phyloP scores from a whole-genome alignment of 306 rosid species.

The Biancaea sappan region DNA sequence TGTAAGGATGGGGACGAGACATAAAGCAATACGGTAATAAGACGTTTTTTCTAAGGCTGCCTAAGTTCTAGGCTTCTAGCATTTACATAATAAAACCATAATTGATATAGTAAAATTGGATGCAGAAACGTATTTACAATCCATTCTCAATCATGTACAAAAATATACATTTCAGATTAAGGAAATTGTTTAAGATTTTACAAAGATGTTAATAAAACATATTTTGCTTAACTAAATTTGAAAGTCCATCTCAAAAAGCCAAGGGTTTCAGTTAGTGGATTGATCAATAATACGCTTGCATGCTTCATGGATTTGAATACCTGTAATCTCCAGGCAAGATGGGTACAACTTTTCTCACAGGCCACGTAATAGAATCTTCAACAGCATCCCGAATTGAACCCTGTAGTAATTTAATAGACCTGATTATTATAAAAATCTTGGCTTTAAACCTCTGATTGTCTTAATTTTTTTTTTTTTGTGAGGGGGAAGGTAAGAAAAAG shows the following conservation, averaged over 20 bases:
- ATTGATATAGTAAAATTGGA: background rate
- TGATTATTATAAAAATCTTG: constrained; percentile 28
- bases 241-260: background rate
- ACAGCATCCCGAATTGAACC: constrained; percentile 84
- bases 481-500: background rate
- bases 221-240: constrained; percentile 6
- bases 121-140: background rate
- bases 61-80: constrained; percentile 21
- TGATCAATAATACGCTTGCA: background rate
- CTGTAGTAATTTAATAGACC: constrained; percentile 50
- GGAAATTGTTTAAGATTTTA: background rate
- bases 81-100: background rate
- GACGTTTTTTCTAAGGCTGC: background rate
- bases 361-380: constrained; percentile 97
- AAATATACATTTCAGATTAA: background rate
- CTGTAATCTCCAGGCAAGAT: constrained; percentile 97
- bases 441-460: background rate
- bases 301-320: constrained; percentile 42
- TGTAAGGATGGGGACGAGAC: constrained; percentile 10
- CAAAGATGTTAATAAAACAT: background rate
- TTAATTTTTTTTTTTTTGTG: background rate
- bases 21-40: constrained; percentile 6
- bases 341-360: constrained; percentile 87
- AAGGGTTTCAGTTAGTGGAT: background rate
- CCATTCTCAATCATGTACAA: background rate